Base-by-base conservation (phyloP, 140 eudicot genomes). In the Oenanthe javanica region DNA sequence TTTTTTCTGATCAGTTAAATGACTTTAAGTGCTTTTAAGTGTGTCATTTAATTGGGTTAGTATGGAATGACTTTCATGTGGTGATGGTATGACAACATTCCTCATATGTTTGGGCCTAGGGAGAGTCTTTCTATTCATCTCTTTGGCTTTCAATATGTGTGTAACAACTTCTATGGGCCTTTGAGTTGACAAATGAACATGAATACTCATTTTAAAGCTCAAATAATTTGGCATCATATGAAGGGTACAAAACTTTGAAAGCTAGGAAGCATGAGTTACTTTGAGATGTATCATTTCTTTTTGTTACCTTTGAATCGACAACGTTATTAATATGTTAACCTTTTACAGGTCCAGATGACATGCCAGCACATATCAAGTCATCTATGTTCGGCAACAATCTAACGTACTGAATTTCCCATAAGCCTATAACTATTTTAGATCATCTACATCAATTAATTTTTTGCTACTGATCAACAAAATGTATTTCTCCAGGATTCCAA, bases 281-380 rank as follows among this genome's bases (percentile, higher is more conserved):
- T 66, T 13, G 42, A 23, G n/a, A n/a, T 25, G 25, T 66, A n/a
- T 13, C 25, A 66, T 67, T 16, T 47, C 23, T 31, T 66, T 12
- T 10, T 79, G 13, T 27, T 81, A 14, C 61, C 75, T 67, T 82
- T 55, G 21, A 36, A 19, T 27, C 50, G 43, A 42, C 43, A 74
- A 72, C 16, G 25, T 77, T 61, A 81, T 67, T 77, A 9, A 82
- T 71, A 36, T 50, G 52, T 40, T 78, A 43, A 49, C 16, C 64
- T 66, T 75, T 59, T 90, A 85, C 92, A 92, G 98, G 99, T 83
- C 93, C 97, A 75, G 99, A 95, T 88, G 99, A 95, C 83, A 95
- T 95, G 99, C 99, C 99, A n/a, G 97, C 99, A 55, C 97, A 95
- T 83, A 90, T 95, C 84, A 95, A 95, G 82, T 92, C 99, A 71